A percentile compares a stretch with the other conserved stretches of the same genome.
phyloP scores from a whole-genome alignment of 202 grass and related monocot genomes.

The Hordeum pubiflorum region DNA sequence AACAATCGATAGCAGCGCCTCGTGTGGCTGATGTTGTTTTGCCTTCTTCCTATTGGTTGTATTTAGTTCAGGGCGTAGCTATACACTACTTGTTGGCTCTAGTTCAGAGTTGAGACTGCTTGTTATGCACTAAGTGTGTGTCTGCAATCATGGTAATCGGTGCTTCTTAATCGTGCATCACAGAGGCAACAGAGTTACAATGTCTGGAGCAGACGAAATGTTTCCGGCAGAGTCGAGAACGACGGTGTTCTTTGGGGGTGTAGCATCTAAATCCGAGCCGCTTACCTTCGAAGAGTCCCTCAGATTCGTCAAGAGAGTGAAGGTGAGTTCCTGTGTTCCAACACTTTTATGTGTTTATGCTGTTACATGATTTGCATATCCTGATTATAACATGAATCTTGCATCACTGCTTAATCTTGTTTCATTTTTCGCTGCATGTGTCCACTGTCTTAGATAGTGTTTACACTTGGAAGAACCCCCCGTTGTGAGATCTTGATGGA shows the following conservation, averaged over 20 bases:
- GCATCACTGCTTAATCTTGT: neutral
- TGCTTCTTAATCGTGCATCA: neutral
- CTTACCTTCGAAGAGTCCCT: conserved; percentile 88
- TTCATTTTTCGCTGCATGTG: neutral
- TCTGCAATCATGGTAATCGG: neutral
- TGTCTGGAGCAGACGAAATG: conserved; percentile 43
- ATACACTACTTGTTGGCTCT: neutral
- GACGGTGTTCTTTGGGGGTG: conserved; percentile 58
- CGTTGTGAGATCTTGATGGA: neutral
- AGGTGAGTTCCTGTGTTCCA: conserved; percentile 34
- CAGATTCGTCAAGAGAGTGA: conserved; percentile 91
- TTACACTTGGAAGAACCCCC: neutral
- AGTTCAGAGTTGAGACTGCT: neutral
- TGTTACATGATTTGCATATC: neutral
- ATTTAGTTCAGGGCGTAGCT: neutral
- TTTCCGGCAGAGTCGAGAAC: conserved; percentile 38
- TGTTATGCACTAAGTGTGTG: neutral
- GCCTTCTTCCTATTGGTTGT: neutral
- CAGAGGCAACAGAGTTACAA: neutral
- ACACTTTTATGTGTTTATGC: neutral
- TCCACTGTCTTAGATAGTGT: neutral
- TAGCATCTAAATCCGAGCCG: conserved; percentile 44
- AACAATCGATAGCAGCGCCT: neutral
- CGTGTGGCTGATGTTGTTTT: neutral
- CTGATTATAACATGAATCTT: neutral